Evolutionary conservation across 768 basidiomycete species (phyloP), one percentile per base, ranked within the genome.

Genomic region (Rhodocollybia butyracea): DNA sequence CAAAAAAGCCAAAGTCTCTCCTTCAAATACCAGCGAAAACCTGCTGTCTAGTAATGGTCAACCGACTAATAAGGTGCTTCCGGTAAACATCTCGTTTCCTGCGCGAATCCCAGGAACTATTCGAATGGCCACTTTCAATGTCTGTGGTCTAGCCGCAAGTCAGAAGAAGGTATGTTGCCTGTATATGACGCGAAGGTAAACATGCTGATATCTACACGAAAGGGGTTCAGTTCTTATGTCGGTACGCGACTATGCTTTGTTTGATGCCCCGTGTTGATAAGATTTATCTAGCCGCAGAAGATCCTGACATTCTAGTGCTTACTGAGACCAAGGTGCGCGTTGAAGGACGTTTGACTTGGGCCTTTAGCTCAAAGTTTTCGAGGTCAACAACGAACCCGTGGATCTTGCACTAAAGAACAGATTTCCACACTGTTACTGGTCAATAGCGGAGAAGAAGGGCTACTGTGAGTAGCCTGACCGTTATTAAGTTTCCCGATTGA

Each of bases 231-330:
- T 61, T 66, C 74, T 63, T 95, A 95, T 64, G 76, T 94, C 30
- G n/a, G n/a, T n/a, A n/a, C n/a, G n/a, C n/a, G n/a, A n/a, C n/a
- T n/a, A n/a, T n/a, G n/a, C n/a, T n/a, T n/a, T n/a, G n/a, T n/a
- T n/a, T n/a, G n/a, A n/a, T n/a, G n/a, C n/a, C n/a, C n/a, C n/a
- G n/a, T n/a, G n/a, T n/a, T n/a, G n/a, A n/a, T n/a, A n/a, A n/a
- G n/a, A n/a, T n/a, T n/a, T n/a, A n/a, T n/a, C n/a, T n/a, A n/a
- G 85, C 90, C 60, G 91, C 91, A 1, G 93, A 95, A 62, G 85
- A 94, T 64, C 83, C 93, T 0, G 93, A 95, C 64, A 76, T 95
- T 26, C 74, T 94, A 22, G 79, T 94, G 15, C 72, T 95, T 40
- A 91, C 89, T 0, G 93, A 95, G 72, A 94, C 91, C 10, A 95